A percentile compares a stretch with the other conserved stretches of the same genome.
Evolutionary conservation across 116 monocot species (phyloP).

Genomic region (Trichopus zeylanicus): DNA sequence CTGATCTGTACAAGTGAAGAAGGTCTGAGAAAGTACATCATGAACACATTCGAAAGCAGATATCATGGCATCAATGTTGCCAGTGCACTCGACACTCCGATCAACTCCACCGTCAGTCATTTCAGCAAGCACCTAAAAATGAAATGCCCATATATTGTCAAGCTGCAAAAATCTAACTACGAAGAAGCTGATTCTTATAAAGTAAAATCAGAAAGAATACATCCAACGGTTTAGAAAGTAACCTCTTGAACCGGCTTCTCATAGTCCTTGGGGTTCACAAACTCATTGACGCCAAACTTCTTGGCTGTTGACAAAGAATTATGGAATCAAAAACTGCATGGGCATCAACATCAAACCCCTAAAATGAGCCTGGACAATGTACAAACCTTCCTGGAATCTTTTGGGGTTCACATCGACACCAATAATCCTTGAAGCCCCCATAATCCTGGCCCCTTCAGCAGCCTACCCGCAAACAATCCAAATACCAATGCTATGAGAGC

Average conservation of each 20-base stretch:
- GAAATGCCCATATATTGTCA: too few species aligned
- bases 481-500: too few species aligned
- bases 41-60: slow-evolving; percentile 77
- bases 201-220: background rate
- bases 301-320: slow-evolving; percentile 35
- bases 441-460: slow-evolving; percentile 57
- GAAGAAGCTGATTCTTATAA: too few species aligned
- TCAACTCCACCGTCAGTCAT: slow-evolving; percentile 59
- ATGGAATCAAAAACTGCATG: too few species aligned
- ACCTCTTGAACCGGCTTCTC: slow-evolving; percentile 72
- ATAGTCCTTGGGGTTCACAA: slow-evolving; percentile 75
- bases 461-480: slow-evolving; percentile 24
- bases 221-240: background rate
- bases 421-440: slow-evolving; percentile 74
- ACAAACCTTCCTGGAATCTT: slow-evolving; percentile 41
- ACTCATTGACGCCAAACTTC: slow-evolving; percentile 68
- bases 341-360: too few species aligned
- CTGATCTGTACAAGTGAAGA: background rate
- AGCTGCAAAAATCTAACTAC: too few species aligned
- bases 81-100: slow-evolving; percentile 47
- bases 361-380: too few species aligned
- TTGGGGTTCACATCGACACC: slow-evolving; percentile 67
- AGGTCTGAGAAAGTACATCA: slow-evolving; percentile 28
- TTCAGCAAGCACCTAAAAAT: slow-evolving; percentile 50
- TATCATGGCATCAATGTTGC: slow-evolving; percentile 45